Evolutionary conservation across 768 basidiomycete genomes (phyloP), one percentile per base, ranked within the genome.

Genomic region (Leccinellum albellum): DNA sequence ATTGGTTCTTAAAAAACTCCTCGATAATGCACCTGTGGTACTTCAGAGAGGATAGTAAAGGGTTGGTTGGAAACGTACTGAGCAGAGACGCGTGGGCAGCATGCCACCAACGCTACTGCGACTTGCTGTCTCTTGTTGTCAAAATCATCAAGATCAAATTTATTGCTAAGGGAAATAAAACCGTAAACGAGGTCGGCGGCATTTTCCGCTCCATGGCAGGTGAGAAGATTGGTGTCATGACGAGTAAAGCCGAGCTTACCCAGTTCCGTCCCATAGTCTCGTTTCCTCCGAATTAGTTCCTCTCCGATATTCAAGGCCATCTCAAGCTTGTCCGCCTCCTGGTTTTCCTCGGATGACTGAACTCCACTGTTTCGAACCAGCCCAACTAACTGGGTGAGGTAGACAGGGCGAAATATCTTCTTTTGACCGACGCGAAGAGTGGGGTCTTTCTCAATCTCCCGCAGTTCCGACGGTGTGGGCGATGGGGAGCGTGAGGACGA

Each of bases 1-100:
- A 97, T 61, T 96, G 92, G 49, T 89, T 90, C 63, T 87, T 87
- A 76, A 98, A 99, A 72, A 94, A 95, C 66, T 97, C 91, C 68
- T 96, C 93, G 52, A 92, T 86, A 10, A 98, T 76, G 32, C 83
- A 80, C 3, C 95, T 97, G 66, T 10, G 54, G 47, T 32, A 32
- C 44, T 8, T 68, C 40, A 54, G 59, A 45, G 4, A 58, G 20
- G 17, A 52, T 6, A 9, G 10, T 26, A 42, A 3, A 20, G 5
- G 32, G 9, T 4, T 26, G 13, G 17, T n/a, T 35, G 13, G 20
- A 33, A 33, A 56, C 94, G 66, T 68, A 98, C 95, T 86, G 88
- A 1, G 93, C 86, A 42, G 88, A 85, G 54, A 84, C 85, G 26
- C 76, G 75, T 2, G 97, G 97, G 57, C 84, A 84, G 58, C 89